Evolutionary conservation across 2,329 filamentous ascomycete genomes (phyloP), one percentile per base, ranked within the genome.

Genomic region (Colletotrichum liriopes): DNA sequence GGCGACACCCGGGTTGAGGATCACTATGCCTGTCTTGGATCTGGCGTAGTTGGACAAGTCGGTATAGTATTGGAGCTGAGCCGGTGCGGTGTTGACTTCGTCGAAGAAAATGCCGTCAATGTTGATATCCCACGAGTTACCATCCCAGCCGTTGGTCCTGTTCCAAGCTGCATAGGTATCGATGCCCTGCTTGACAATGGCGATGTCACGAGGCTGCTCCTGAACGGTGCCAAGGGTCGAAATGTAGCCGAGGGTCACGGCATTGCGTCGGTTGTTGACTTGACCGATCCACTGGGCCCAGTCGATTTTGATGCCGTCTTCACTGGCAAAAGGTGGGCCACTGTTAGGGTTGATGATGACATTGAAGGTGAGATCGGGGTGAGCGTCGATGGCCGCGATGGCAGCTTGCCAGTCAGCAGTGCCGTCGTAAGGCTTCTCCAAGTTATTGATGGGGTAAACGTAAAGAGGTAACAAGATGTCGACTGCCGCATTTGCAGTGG

Each of bases 231-330:
- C 29, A 32, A 32, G 29, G 6, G 29, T 32, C 29, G 29, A 32
- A 6, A 32, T 32, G 29, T 32, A 32, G 29, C 29, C 29, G 6
- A 32, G 29, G 29, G 29, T 32, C 29, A 32, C 29, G 6, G 29
- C 29, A 3, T 32, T 32, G 29, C 29, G 29, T 32, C 29, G 29
- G 32, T 43, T 8, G 26, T 67, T 67, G 55, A 67, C 35, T 20
- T 67, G 65, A 32, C 55, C 65, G 20, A 67, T 61, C 65, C 65
- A 67, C 35, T 45, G 47, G 1, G 65, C 65, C 65, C 65, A 67
- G 45, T 67, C 65, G 23, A 61, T 67, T 35, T 67, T 67, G 14
- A 61, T 67, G 0, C 65, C 65, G 7, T 39, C 45, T 32, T 67
- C 55, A 6, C 35, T 52, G n/a, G 55, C 37, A 35, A 67, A 62